These are phyloP conservation scores for Ganoderma sinense DNA, from an alignment of 1,284 basidiomycete genomes.

Conservation along the genomic window DNA sequence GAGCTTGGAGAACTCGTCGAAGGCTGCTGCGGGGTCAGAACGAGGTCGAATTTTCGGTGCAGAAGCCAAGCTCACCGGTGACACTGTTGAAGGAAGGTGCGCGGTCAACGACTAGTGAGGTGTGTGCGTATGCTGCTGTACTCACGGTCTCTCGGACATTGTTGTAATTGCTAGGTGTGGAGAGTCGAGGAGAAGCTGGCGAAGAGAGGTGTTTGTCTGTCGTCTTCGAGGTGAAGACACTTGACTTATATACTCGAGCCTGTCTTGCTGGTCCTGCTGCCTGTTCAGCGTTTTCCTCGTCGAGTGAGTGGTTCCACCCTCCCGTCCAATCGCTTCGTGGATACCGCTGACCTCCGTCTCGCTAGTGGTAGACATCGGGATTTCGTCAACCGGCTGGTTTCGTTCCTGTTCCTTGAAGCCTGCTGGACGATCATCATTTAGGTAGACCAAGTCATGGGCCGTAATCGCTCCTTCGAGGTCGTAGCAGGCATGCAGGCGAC, in stretches of 20 bases:
- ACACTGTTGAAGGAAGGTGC: neutral
- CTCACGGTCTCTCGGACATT: neutral
- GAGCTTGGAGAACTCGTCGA: conserved; percentile 1
- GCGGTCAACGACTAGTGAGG: neutral
- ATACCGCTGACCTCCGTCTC: no score
- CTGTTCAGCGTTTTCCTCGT: no score
- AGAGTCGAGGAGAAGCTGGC: neutral
- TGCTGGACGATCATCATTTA: no score
- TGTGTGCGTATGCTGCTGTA: neutral
- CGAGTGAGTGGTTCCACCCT: no score
- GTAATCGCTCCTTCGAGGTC: no score
- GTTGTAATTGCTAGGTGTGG: neutral
- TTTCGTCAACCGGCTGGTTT: no score
- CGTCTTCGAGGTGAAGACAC: neutral
- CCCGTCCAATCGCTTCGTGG: no score
- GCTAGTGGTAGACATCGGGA: no score
- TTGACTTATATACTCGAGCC: neutral
- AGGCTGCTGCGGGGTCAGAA: neutral
- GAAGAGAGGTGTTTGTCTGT: neutral
- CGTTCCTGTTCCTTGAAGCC: no score
- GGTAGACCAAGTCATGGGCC: no score
- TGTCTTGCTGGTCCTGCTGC: no score
- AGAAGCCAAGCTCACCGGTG: neutral
- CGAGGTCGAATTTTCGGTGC: neutral
- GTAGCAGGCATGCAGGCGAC: no score